phyloP scores from a whole-genome alignment of 2,329 filamentous ascomycete genomes.

The Didymella pinodella region DNA sequence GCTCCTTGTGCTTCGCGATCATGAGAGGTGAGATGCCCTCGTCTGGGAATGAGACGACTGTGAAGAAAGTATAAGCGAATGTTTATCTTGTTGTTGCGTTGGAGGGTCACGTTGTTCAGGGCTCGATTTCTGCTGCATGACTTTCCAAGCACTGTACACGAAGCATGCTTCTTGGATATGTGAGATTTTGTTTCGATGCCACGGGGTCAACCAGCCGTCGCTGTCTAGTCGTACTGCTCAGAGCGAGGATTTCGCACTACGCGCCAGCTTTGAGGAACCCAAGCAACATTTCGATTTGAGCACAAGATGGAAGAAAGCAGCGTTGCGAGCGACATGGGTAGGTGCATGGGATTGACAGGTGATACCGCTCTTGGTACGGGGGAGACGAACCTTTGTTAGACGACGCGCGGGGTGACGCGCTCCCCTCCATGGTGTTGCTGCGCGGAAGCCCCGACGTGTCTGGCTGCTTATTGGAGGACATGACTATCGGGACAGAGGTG shows the following conservation, averaged over 20 bases:
- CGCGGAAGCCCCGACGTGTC: conserved; percentile 23
- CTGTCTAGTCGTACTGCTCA: neutral
- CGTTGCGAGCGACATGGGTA: neutral
- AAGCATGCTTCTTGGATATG: neutral
- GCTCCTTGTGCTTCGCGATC: conserved; percentile 55
- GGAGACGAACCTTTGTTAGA: conserved; percentile 45
- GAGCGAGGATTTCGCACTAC: neutral
- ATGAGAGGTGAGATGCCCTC: conserved; percentile 59
- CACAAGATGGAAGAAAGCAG: neutral
- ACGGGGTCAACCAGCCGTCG: neutral
- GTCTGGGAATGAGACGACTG: conserved; percentile 58
- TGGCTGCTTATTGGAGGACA: conserved; percentile 42
- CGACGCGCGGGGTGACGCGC: conserved; percentile 38
- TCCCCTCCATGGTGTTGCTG: conserved; percentile 21
- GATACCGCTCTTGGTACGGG: conserved; percentile 11
- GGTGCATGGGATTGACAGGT: conserved; percentile 16
- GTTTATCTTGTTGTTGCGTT: conserved; percentile 14
- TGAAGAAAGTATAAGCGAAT: conserved; percentile 33
- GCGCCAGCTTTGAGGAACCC: neutral
- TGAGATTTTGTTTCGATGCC: neutral
- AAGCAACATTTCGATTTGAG: neutral
- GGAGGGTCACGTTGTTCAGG: conserved; percentile 6
- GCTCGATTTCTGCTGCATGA: neutral
- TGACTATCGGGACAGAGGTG: conserved; percentile 18
- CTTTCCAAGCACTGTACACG: conserved; percentile 5